Evolutionary conservation across 2,329 filamentous ascomycete genomes (phyloP).

Genomic region (Xylariaceae sp.): DNA sequence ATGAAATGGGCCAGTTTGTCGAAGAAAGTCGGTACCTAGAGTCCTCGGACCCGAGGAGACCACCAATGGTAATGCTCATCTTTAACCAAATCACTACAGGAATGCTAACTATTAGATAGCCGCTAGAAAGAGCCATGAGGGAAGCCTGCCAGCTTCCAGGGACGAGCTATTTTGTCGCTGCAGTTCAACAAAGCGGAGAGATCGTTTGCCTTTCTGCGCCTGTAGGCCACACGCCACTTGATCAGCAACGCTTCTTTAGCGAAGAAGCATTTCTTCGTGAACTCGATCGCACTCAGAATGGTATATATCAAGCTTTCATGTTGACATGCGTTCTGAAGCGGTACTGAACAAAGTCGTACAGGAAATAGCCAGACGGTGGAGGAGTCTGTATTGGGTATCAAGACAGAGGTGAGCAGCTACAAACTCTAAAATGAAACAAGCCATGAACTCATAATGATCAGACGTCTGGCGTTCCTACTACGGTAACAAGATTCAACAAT

Average conservation of each 20-base stretch:
- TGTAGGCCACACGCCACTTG: slow-evolving; percentile 16
- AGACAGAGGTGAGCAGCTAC: slow-evolving; percentile 10
- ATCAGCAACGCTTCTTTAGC: slow-evolving; percentile 44
- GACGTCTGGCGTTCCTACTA: too few species aligned
- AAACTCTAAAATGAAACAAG: slow-evolving; percentile 11
- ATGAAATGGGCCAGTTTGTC: slow-evolving; percentile 18
- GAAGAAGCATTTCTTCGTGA: slow-evolving; percentile 39
- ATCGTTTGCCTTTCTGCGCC: slow-evolving; percentile 37
- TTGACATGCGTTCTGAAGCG: too few species aligned
- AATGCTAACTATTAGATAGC: slow-evolving; percentile 32
- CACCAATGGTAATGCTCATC: slow-evolving; percentile 35
- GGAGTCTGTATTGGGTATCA: slow-evolving; percentile 16
- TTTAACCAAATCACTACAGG: background rate
- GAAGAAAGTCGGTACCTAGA: slow-evolving; percentile 36
- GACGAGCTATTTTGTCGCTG: slow-evolving; percentile 50
- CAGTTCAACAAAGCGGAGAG: slow-evolving; percentile 40
- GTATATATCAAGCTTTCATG: too few species aligned
- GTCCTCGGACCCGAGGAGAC: slow-evolving; percentile 34
- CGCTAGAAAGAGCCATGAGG: slow-evolving; percentile 49
- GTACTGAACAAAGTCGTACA: too few species aligned
- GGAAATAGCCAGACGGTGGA: slow-evolving; percentile 9
- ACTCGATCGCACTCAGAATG: slow-evolving; percentile 35
- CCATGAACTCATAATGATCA: slow-evolving; percentile 13
- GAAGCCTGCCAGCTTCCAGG: slow-evolving; percentile 50
- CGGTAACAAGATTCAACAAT: slow-evolving; percentile 1